Evolutionary conservation across 768 basidiomycete genomes (phyloP).

Genomic region (Tubosaeta sp.): DNA sequence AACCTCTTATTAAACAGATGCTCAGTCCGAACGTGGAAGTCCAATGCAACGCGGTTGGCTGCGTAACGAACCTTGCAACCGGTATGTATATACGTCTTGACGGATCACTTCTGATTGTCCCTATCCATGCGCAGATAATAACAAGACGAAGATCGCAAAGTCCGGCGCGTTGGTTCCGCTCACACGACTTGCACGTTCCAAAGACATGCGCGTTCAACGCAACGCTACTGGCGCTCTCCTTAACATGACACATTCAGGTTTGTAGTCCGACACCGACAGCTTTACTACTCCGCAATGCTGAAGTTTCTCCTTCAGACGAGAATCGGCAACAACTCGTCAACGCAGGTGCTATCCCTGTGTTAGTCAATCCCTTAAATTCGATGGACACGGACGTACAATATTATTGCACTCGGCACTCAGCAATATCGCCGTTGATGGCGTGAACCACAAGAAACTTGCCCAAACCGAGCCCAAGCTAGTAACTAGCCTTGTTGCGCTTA

Average conservation of each 20-base stretch:
- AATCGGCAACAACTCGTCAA: conserved; percentile 98
- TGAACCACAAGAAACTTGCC: conserved; percentile 91
- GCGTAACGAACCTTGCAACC: conserved; percentile 97
- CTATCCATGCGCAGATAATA: conserved; percentile 66
- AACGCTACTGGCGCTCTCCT: conserved; percentile 97
- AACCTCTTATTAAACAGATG: conserved; percentile 98
- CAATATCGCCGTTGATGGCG: conserved; percentile 97
- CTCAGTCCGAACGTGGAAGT: conserved; percentile 98
- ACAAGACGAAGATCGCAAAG: conserved; percentile 99
- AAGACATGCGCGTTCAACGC: conserved; percentile 98
- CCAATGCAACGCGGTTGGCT: conserved; percentile 99
- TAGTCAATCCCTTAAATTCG: conserved; percentile 90
- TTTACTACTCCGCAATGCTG: not conserved
- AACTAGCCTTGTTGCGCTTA: conserved; percentile 85
- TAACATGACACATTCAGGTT: conserved; percentile 99
- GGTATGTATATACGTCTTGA: conserved; percentile 47
- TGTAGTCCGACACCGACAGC: conserved; percentile 13
- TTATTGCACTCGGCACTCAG: conserved; percentile 96
- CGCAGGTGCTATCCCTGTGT: conserved; percentile 96
- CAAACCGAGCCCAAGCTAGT: conserved; percentile 94
- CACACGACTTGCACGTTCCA: conserved; percentile 91
- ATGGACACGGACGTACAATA: conserved; percentile 99
- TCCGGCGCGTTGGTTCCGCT: conserved; percentile 97
- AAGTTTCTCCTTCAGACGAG: conserved; percentile 61
- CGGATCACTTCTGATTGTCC: conserved; percentile 5